Evolutionary conservation across 2,329 filamentous ascomycete genomes (phyloP), one percentile per base, ranked within the genome.

Genomic region (Phaeophleospora eucalypticola): DNA sequence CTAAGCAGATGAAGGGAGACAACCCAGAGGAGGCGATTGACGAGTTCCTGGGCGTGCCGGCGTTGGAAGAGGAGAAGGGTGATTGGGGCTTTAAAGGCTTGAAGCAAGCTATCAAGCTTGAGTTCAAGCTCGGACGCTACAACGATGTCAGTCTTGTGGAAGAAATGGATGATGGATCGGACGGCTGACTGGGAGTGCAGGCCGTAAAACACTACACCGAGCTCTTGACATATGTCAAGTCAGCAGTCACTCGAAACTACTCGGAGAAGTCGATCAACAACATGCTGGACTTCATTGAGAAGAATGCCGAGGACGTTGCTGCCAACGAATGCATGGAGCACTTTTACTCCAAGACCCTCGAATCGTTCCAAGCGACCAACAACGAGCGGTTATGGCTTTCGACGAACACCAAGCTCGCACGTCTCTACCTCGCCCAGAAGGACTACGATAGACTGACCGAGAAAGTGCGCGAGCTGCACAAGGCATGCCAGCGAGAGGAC

Each of bases 211-310:
- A 98, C 69, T 98, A 95, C 71, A 84, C 82, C 56, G 89, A 97
- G 71, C 87, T 98, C 21, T 82, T 98, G 56, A 97, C 90, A 38
- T 98, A 97, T 63, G 90, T 97, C 72, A 95, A 93, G 69, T 94
- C 88, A 2, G 91, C 91, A 6, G 91, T 98, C 38, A 97, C 93
- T 34, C 83, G 93, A 53, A 98, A 97, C 71, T 97, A 97, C 71
- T 96, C 93, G 1, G 93, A 98, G 70, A 97, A 97, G 68, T 97
- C 91, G 10, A 95, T 98, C 73, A 97, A 97, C 72, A 97, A 96
- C 68, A 95, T 98, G 84, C 82, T 98, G 38, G 93, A 97, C 71
- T 95, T 86, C 66, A 93, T 98, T 57, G 91, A 97, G 69, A 97
- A 96, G 71, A 87, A 84, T 33, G 84, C 84, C 47, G 82, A 85